Conservation (phyloP, 352 stramenopile species). For the Phytopythium mirpurense region DNA sequence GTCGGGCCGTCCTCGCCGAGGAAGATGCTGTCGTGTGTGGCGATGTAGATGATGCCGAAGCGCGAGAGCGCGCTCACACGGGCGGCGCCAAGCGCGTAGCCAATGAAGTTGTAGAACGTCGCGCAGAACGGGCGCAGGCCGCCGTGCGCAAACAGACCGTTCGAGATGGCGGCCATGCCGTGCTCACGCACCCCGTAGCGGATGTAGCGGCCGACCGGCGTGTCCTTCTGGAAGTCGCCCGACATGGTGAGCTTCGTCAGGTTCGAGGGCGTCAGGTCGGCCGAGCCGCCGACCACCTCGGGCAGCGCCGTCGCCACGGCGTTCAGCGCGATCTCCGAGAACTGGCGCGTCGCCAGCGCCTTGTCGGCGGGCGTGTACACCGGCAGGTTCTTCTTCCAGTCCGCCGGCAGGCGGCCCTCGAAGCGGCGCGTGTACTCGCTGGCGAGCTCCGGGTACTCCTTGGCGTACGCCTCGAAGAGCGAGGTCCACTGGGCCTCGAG, state of each 20-base stretch:
- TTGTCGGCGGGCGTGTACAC: constrained; percentile 89
- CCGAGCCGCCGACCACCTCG: constrained; percentile 97
- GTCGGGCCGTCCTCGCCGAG: constrained; percentile 99
- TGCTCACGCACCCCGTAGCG: constrained; percentile 99
- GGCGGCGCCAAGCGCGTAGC: constrained; percentile 95
- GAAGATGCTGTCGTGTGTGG: constrained; percentile 99
- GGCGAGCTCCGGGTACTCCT: constrained; percentile 89
- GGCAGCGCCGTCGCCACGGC: constrained; percentile 89
- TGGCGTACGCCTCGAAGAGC: constrained; percentile 90
- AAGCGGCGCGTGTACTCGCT: constrained; percentile 94
- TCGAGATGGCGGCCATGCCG: constrained; percentile 97
- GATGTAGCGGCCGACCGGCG: constrained; percentile 94
- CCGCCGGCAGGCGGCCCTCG: constrained; percentile 86
- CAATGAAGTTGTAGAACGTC: constrained; percentile 99
- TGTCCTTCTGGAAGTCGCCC: constrained; percentile 97
- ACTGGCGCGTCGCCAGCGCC: constrained; percentile 91
- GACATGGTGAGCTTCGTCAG: constrained; percentile 94
- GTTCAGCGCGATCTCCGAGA: constrained; percentile 95
- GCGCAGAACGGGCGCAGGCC: constrained; percentile 96
- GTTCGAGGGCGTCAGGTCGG: constrained; percentile 98
- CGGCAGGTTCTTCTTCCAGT: constrained; percentile 91
- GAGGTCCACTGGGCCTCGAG: constrained; percentile 88
- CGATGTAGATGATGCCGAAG: constrained; percentile 97
- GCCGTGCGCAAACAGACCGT: constrained; percentile 98
- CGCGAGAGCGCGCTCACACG: constrained; percentile 93